phyloP scores from a whole-genome alignment of 2,329 filamentous ascomycete species.

The Stagonosporopsis rhizophila region DNA sequence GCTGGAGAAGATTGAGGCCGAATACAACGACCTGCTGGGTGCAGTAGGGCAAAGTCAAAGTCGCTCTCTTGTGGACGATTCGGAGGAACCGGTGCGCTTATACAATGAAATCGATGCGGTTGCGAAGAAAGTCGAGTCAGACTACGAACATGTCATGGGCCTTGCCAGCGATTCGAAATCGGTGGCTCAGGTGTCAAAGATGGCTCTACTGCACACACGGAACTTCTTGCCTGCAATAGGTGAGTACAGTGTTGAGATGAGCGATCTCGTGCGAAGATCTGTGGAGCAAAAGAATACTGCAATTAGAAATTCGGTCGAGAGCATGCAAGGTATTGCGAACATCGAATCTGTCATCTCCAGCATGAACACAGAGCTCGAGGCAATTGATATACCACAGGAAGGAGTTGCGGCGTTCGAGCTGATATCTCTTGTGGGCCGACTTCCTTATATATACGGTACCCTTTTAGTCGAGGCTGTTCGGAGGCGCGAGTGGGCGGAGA shows the following conservation, averaged over 20 bases:
- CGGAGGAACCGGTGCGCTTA: conserved; percentile 70
- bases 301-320: conserved; percentile 69
- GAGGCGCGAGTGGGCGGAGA: conserved; percentile 87
- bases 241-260: conserved; percentile 65
- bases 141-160: conserved; percentile 78
- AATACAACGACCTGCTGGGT: conserved; percentile 54
- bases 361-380: conserved; percentile 74
- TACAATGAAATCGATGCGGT: conserved; percentile 86
- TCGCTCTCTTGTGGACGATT: conserved; percentile 64
- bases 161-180: conserved; percentile 72
- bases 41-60: conserved; percentile 55
- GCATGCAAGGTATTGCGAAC: conserved; percentile 82
- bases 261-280: conserved; percentile 59
- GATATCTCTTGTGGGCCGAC: conserved; percentile 77
- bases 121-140: conserved; percentile 83
- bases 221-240: conserved; percentile 68
- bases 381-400: conserved; percentile 75
- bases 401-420: conserved; percentile 82
- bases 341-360: conserved; percentile 78
- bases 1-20: conserved; percentile 51
- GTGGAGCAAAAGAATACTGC: conserved; percentile 71
- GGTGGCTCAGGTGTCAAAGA: conserved; percentile 67
- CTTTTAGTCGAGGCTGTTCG: conserved; percentile 85
- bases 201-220: conserved; percentile 68
- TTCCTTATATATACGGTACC: conserved; percentile 89